phyloP scores from a whole-genome alignment of 140 eudicot genomes.

The Stevia rebaudiana region DNA sequence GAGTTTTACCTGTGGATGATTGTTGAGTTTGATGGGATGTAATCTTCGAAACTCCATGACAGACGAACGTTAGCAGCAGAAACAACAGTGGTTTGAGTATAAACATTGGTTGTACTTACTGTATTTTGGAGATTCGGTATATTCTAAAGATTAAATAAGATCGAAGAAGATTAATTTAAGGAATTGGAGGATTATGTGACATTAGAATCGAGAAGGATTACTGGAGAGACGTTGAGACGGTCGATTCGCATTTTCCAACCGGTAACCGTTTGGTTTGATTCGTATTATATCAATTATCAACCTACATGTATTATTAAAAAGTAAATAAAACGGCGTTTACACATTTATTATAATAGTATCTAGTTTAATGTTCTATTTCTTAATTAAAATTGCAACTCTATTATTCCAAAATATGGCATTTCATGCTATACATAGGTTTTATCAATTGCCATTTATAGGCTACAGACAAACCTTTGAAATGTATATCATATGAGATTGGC shows the following conservation, averaged over 20 bases:
- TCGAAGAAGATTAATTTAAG: background rate
- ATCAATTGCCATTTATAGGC: background rate
- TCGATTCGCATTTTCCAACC: constrained; percentile 9
- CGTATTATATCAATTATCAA: background rate
- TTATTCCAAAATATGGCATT: constrained; percentile 6
- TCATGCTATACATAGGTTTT: background rate
- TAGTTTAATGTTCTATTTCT: background rate
- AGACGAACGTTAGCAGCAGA: constrained; percentile 12
- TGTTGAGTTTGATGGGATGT: constrained; percentile 9
- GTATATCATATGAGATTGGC: no score
- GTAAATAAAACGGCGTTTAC: no score
- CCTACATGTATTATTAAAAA: background rate
- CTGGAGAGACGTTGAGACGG: constrained; percentile 15
- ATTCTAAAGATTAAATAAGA: no score
- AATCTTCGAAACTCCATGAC: constrained; percentile 6
- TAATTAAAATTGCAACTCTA: background rate
- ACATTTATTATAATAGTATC: background rate
- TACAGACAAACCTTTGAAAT: no score
- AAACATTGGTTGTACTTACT: constrained; percentile 17
- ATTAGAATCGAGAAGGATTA: no score
- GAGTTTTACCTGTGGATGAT: constrained; percentile 6
- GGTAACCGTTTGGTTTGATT: constrained; percentile 25
- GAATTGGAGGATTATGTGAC: no score
- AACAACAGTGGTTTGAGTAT: background rate
- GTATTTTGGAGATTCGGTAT: background rate